Percentiles rank a stretch among this genome's conserved stretches.
These are phyloP conservation scores for Pichia sp. DNA, from an alignment of 1,139 yeast species.

Conservation along the genomic window DNA sequence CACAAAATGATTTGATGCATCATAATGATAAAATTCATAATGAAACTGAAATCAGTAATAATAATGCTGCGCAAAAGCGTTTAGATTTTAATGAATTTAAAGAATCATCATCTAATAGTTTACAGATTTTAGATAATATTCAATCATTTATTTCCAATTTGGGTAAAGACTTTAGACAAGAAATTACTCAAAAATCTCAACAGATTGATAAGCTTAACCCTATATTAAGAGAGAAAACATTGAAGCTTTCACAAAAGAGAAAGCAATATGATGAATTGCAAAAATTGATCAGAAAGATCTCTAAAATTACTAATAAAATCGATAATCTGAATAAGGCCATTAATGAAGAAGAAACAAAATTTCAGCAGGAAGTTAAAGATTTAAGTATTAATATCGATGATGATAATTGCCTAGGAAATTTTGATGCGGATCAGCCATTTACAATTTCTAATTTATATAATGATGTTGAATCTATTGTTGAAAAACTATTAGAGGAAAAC, in stretches of 20 bases:
- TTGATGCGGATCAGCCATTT: conserved; percentile 86
- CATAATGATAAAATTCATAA: background rate
- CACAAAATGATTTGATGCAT: background rate
- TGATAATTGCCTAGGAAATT: conserved; percentile 41
- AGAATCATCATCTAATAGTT: conserved; percentile 25
- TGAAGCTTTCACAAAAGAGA: conserved; percentile 39
- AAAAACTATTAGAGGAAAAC: conserved; percentile 11
- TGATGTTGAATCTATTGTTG: conserved; percentile 36
- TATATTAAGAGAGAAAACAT: conserved; percentile 43
- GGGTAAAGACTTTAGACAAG: conserved; percentile 44
- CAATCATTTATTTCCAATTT: conserved; percentile 35
- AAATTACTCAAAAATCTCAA: conserved; percentile 39
- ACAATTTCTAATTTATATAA: conserved; percentile 54
- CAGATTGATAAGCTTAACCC: conserved; percentile 42
- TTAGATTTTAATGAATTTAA: conserved; percentile 1
- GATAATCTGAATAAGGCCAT: conserved; percentile 53
- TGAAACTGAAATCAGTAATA: background rate
- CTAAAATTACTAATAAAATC: conserved; percentile 45
- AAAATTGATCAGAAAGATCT: conserved; percentile 35
- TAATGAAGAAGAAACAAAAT: conserved; percentile 47
- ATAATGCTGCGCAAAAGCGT: background rate
- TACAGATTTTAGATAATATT: conserved; percentile 39
- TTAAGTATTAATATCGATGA: conserved; percentile 27
- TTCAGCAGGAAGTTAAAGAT: conserved; percentile 37
- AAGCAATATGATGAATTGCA: conserved; percentile 39